Percentiles rank a stretch among this genome's conserved stretches.
phyloP scores from a whole-genome alignment of 345 rosid genomes.

The Moricandia moricandioides region DNA sequence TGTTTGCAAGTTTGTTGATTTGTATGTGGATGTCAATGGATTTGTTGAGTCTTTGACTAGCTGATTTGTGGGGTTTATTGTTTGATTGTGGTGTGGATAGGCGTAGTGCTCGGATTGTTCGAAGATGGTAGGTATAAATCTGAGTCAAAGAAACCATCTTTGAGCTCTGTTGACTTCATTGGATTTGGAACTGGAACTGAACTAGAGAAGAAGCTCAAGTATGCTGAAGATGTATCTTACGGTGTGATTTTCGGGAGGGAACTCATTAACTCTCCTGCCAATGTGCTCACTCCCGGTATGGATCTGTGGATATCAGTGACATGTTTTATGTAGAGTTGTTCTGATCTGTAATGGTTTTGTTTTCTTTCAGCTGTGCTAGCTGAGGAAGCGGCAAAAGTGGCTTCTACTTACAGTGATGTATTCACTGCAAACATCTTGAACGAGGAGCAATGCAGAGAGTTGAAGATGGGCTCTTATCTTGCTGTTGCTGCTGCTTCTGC shows the following conservation, averaged over 20 bases:
- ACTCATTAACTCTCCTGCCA: slow-evolving; percentile 91
- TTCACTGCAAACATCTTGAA: slow-evolving; percentile 75
- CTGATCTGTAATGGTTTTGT: slow-evolving; percentile 1
- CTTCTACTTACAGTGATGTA: slow-evolving; percentile 68
- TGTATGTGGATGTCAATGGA: no score
- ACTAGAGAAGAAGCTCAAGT: slow-evolving; percentile 75
- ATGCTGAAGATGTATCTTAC: slow-evolving; percentile 71
- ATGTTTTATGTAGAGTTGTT: neutral
- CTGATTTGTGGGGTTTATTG: slow-evolving; percentile 9
- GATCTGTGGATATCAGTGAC: neutral
- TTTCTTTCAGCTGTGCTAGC: slow-evolving; percentile 71
- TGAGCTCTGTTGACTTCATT: slow-evolving; percentile 72
- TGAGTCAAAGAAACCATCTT: slow-evolving; percentile 63
- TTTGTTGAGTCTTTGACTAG: neutral
- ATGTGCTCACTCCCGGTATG: slow-evolving; percentile 84
- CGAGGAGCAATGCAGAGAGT: slow-evolving; percentile 72
- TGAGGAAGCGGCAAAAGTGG: slow-evolving; percentile 76
- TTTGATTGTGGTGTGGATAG: slow-evolving; percentile 36
- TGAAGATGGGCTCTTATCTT: slow-evolving; percentile 93
- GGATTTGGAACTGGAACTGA: slow-evolving; percentile 87
- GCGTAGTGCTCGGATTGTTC: slow-evolving; percentile 64
- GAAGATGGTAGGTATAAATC: slow-evolving; percentile 84
- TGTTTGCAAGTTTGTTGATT: no score
- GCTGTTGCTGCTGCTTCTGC: slow-evolving; percentile 95
- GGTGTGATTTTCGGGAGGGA: slow-evolving; percentile 80